These are phyloP conservation scores for Leccinum truebloodii DNA, from an alignment of 768 basidiomycete species.

Conservation along the genomic window DNA sequence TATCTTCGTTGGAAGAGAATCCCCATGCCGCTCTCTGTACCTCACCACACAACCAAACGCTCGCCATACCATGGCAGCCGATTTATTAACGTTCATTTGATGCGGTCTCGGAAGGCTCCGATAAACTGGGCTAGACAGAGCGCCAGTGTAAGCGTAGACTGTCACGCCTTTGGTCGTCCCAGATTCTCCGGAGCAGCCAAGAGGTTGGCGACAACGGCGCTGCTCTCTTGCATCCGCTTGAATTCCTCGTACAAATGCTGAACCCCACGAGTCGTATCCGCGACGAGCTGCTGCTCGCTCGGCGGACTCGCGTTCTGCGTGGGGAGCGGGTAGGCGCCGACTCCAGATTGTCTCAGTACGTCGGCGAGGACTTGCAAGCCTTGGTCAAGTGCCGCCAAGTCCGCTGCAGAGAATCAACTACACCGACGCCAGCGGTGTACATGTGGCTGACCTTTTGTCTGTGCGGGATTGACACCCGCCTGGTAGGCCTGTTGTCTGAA, in stretches of 20 bases:
- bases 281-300: conserved; percentile 49
- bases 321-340: conserved; percentile 63
- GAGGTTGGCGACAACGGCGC: conserved; percentile 39
- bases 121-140: not conserved
- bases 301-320: conserved; percentile 32
- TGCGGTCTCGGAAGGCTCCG: not conserved
- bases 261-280: conserved; percentile 43
- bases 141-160: not conserved
- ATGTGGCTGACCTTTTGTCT: conserved; percentile 50
- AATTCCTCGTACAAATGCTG: conserved; percentile 51
- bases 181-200: conserved; percentile 72
- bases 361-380: conserved; percentile 48
- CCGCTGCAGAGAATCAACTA: conserved; percentile 33
- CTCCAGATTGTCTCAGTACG: conserved; percentile 55
- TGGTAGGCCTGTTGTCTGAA: conserved; percentile 64
- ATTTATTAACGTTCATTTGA: not conserved
- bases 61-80: not conserved
- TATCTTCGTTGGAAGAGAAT: no score
- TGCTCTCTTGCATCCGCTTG: conserved; percentile 40
- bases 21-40: not conserved
- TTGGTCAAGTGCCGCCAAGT: conserved; percentile 53
- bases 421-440: not conserved
- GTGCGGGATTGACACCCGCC: conserved; percentile 47
- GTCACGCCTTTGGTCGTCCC: conserved; percentile 18
- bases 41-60: not conserved